Percentiles rank a stretch among this genome's conserved stretches.
phyloP scores from a whole-genome alignment of 169 alveolate species.

The Eimeria falciformis region DNA sequence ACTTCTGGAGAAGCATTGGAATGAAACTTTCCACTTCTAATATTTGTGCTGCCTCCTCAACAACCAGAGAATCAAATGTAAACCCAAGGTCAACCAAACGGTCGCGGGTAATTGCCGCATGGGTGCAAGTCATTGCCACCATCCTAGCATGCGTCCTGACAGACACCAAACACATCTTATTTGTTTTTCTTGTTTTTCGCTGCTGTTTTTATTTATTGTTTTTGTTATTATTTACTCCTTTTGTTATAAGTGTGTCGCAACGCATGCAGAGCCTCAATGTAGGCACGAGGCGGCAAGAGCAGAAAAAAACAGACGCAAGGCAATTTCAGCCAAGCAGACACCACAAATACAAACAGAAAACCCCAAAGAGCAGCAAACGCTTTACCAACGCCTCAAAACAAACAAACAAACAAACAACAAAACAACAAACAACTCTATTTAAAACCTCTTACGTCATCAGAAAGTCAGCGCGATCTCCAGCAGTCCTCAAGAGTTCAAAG shows the following conservation, averaged over 20 bases:
- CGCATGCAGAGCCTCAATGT: neutral
- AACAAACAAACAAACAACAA: conserved; percentile 8
- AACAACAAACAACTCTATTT: neutral
- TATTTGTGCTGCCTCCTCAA: conserved; percentile 94
- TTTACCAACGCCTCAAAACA: neutral
- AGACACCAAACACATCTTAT: too few species aligned
- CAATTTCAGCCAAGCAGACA: neutral
- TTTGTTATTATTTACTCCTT: too few species aligned
- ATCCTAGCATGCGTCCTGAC: conserved; percentile 89
- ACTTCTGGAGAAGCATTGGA: conserved; percentile 89
- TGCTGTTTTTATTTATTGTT: too few species aligned
- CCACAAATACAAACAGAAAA: neutral
- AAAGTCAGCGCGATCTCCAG: conserved; percentile 93
- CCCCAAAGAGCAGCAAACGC: neutral
- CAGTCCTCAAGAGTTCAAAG: conserved; percentile 94
- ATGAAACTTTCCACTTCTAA: conserved; percentile 91
- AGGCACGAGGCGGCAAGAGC: neutral
- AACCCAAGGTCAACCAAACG: conserved; percentile 84
- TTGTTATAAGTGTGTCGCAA: too few species aligned
- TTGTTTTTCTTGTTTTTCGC: too few species aligned
- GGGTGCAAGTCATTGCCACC: conserved; percentile 97
- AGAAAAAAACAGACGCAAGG: too few species aligned
- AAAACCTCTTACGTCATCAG: conserved; percentile 87
- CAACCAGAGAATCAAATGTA: conserved; percentile 88
- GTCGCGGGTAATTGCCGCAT: conserved; percentile 94